Percentiles rank a stretch among this genome's conserved stretches.
Evolutionary conservation across 306 rosid species (phyloP).

Genomic region (Acacia crassicarpa): DNA sequence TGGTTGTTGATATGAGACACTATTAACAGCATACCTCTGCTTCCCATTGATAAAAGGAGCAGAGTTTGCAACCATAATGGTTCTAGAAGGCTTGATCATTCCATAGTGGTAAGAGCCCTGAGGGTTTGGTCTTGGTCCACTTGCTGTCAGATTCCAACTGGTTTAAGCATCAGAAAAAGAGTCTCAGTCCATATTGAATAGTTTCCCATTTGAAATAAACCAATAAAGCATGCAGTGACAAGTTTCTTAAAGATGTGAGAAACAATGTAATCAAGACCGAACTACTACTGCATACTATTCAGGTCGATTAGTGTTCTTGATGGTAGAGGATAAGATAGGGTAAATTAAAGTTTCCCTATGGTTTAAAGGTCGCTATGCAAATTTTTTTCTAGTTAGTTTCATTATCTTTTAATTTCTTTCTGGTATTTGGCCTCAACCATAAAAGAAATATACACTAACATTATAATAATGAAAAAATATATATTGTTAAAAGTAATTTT

Average conservation of each 20-base stretch:
- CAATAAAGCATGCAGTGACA: not conserved
- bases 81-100: slow-evolving; percentile 66
- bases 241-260: not conserved
- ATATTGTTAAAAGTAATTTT: not conserved
- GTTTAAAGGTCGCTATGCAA: not conserved
- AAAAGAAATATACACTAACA: not conserved
- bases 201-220: not conserved
- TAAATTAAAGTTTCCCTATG: not conserved
- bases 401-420: not conserved
- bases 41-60: slow-evolving; percentile 84
- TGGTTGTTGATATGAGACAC: slow-evolving; percentile 67
- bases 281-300: not conserved
- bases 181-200: not conserved
- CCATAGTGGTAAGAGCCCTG: slow-evolving; percentile 98
- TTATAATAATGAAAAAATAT: not conserved
- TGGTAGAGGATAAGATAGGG: not conserved
- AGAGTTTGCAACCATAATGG: slow-evolving; percentile 83
- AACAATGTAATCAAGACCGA: not conserved
- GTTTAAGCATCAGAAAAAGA: slow-evolving; percentile 19
- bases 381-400: not conserved
- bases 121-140: slow-evolving; percentile 98
- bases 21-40: slow-evolving; percentile 89
- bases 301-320: not conserved
- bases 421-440: not conserved
- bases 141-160: slow-evolving; percentile 90